Base-by-base conservation (phyloP, 768 basidiomycete species). In the Cystofilobasidium bisporidii region DNA sequence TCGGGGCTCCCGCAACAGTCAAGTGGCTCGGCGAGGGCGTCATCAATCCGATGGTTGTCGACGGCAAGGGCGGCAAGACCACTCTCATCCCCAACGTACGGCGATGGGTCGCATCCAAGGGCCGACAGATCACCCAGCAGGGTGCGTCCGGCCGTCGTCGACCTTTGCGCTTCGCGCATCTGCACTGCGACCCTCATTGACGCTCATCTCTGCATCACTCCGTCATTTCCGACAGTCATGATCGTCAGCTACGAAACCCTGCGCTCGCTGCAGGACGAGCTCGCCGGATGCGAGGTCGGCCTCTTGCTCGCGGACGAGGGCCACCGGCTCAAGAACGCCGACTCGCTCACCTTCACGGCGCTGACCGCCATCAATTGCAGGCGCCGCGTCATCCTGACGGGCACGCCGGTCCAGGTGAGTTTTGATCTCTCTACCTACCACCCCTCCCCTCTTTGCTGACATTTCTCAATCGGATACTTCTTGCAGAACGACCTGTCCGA, bases 241-340 rank as follows among this genome's bases (percentile, higher is more conserved):
- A 97, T 99, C 71, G 92, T 96, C 8, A 98, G 96, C 0, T 99
- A 99, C 72, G 94, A 99, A 76, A 94, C 91, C 0, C 82, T 99
- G 61, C 85, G 94, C 24, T 87, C 87, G 5, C 79, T 97, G 17
- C 82, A 86, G 11, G 84, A 78, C 0, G 84, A 93, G 73, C 81
- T 98, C 15, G 85, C 85, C 4, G 83, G 82, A 65, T 90, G 88
- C 71, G 85, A 81, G 61, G 88, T 99, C 57, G 96, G 96, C 2
- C 78, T 99, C 20, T 78, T 99, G n/a, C 83, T 99, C 36, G 94
- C 91, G 70, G 94, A 99, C 73, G 94, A 99, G 79, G 94, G 94
- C 5, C 94, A 99, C 79, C 81, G 94, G 61, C 80, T 99, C 68
- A 99, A 99, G 79, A 99, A 99, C 75, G 89, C 89, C 57, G 92